Evolutionary conservation across 2,329 filamentous ascomycete species (phyloP).

Genomic region (Pseudogymnoascus sp.): DNA sequence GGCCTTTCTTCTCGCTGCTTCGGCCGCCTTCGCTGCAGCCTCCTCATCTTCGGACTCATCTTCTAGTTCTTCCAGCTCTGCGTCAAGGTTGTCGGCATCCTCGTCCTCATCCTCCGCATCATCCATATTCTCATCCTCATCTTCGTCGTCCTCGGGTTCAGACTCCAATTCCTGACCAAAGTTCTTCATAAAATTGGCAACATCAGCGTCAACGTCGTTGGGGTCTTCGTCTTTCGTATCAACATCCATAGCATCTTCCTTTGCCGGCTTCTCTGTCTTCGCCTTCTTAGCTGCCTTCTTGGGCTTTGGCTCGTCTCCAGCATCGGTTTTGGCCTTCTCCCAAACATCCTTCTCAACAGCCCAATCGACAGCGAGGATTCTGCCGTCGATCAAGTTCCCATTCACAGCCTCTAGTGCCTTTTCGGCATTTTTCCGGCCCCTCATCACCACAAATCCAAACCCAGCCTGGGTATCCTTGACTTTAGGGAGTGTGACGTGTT

Average conservation of each 20-base stretch:
- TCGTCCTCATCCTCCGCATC: constrained; percentile 48
- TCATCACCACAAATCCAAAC: constrained; percentile 86
- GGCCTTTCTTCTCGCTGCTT: constrained; percentile 29
- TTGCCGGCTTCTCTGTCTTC: constrained; percentile 24
- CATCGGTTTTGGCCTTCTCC: constrained; percentile 52
- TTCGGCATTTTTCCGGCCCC: constrained; percentile 84
- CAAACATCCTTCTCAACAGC: constrained; percentile 86
- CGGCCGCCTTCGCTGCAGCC: constrained; percentile 31
- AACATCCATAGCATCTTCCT: constrained; percentile 22
- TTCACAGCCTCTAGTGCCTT: constrained; percentile 78
- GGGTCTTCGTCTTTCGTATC: constrained; percentile 28
- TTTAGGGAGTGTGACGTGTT: constrained; percentile 75
- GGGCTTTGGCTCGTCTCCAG: constrained; percentile 22
- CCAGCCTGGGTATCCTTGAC: constrained; percentile 62
- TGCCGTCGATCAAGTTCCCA: constrained; percentile 80
- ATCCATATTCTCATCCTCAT: constrained; percentile 34
- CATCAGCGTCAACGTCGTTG: constrained; percentile 27
- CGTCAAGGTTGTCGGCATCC: constrained; percentile 35
- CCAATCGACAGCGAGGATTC: constrained; percentile 90
- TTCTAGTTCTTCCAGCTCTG: constrained; percentile 30
- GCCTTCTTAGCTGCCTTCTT: constrained; percentile 23
- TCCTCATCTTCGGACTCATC: constrained; percentile 32
- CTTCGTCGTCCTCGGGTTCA: constrained; percentile 27
- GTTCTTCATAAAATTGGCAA: constrained; percentile 27
- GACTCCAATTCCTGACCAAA: constrained; percentile 29